phyloP scores from a whole-genome alignment of 441 rosid species.

The Erodium chrysanthum region DNA sequence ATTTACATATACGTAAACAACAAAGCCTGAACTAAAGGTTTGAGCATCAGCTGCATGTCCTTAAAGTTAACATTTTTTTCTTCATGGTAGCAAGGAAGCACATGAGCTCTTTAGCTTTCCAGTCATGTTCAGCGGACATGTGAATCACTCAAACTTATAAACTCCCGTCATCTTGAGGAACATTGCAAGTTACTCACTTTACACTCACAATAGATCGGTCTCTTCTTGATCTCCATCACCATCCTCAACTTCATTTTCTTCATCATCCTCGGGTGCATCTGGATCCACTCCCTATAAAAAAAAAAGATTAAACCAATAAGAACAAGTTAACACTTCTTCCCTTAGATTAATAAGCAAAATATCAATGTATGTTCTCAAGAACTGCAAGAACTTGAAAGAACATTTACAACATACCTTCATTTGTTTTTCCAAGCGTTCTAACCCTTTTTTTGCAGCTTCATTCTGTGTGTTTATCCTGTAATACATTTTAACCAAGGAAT shows the following conservation, averaged over 20 bases:
- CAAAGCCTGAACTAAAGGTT: too few relatives aligned
- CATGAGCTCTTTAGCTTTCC: conserved; percentile 58
- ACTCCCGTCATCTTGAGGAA: conserved; percentile 5
- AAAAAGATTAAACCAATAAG: neutral
- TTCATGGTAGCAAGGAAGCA: conserved; percentile 43
- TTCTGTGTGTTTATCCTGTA: conserved; percentile 80
- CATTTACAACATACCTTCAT: conserved; percentile 56
- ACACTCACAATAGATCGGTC: conserved; percentile 57
- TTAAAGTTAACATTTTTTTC: conserved; percentile 26
- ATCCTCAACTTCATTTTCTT: conserved; percentile 90
- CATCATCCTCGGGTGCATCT: conserved; percentile 92
- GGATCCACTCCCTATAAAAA: conserved; percentile 87
- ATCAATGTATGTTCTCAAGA: neutral
- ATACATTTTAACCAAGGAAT: neutral
- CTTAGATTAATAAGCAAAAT: neutral
- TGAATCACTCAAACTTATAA: conserved; percentile 64
- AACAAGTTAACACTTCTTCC: neutral
- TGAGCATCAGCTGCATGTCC: too few relatives aligned
- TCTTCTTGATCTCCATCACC: conserved; percentile 90
- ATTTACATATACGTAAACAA: too few relatives aligned
- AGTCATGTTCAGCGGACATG: conserved; percentile 44
- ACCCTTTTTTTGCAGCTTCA: conserved; percentile 91
- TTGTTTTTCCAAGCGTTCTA: conserved; percentile 89
- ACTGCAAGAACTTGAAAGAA: neutral
- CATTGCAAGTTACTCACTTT: neutral